phyloP scores from a whole-genome alignment of 1,284 basidiomycete genomes.

The Ceratorhiza oryzae-sativae region DNA sequence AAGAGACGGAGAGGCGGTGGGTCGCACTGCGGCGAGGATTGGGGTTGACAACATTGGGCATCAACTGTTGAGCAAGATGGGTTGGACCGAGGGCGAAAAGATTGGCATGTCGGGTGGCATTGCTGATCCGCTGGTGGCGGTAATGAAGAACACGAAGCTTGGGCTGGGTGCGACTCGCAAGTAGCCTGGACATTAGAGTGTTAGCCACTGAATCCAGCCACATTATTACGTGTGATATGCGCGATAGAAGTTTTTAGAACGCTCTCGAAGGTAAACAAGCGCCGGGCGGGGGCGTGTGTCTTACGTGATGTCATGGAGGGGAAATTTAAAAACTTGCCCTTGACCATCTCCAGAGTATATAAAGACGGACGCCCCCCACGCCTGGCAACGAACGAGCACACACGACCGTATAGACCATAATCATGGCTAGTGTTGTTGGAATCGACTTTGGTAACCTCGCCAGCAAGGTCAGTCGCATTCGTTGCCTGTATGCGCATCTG shows the following conservation, averaged over 20 bases:
- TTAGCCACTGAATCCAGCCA: constrained; percentile 20
- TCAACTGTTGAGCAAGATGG: constrained; percentile 83
- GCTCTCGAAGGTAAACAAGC: constrained; percentile 25
- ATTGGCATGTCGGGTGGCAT: constrained; percentile 44
- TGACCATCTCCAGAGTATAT: constrained; percentile 33
- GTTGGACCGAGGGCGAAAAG: constrained; percentile 49
- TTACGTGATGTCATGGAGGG: constrained; percentile 33
- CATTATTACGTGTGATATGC: not conserved
- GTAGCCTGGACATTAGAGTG: not conserved
- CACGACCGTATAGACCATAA: constrained; percentile 1
- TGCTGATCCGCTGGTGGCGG: constrained; percentile 41
- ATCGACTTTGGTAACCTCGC: constrained; percentile 89
- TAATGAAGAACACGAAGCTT: constrained; percentile 43
- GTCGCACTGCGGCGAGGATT: constrained; percentile 77
- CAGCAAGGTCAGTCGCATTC: constrained; percentile 66
- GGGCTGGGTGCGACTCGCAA: constrained; percentile 42
- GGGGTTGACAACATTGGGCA: constrained; percentile 75
- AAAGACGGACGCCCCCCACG: constrained; percentile 21
- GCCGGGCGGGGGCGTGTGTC: constrained; percentile 29
- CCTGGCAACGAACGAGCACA: constrained; percentile 14
- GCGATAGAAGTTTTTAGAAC: constrained; percentile 33
- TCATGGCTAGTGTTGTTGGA: constrained; percentile 71
- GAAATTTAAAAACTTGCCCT: constrained; percentile 39
- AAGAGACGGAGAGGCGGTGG: constrained; percentile 77
- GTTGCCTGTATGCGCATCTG: constrained; percentile 41